Evolutionary conservation across 169 alveolate species (phyloP).

Genomic region (Blepharisma undulans): DNA sequence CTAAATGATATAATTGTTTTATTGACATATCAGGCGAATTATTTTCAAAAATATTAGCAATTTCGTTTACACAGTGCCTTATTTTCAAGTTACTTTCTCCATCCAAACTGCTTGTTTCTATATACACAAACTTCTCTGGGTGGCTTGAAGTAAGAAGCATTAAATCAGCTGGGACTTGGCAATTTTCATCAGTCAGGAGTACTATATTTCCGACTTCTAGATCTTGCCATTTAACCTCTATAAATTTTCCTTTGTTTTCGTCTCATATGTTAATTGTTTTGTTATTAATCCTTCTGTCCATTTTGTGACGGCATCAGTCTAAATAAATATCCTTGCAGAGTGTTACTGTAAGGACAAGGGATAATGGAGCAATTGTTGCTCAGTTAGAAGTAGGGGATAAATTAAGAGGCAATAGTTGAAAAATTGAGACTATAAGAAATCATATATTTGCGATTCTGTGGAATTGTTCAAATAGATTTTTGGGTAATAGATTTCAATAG

Average conservation of each 20-base stretch:
- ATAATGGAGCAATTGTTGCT: conserved; percentile 59
- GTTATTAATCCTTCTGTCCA: conserved; percentile 67
- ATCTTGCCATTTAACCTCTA: conserved; percentile 74
- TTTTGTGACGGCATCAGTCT: conserved; percentile 63
- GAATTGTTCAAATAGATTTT: conserved; percentile 73
- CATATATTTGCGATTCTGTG: conserved; percentile 73
- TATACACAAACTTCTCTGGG: conserved; percentile 67
- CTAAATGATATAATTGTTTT: not conserved
- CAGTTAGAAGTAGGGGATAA: conserved; percentile 52
- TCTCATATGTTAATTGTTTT: conserved; percentile 51
- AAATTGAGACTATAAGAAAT: conserved; percentile 67
- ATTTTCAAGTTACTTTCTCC: conserved; percentile 86
- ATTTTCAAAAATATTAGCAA: not conserved
- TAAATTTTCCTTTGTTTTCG: conserved; percentile 35
- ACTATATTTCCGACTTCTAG: conserved; percentile 93
- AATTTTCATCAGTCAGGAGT: conserved; percentile 75
- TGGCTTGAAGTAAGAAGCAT: conserved; percentile 62
- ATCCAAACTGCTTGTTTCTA: conserved; percentile 81
- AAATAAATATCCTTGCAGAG: conserved; percentile 75
- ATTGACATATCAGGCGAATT: not conserved
- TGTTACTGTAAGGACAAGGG: conserved; percentile 70
- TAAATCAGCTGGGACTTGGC: conserved; percentile 74
- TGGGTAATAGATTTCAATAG: conserved; percentile 70
- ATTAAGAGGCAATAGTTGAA: conserved; percentile 55
- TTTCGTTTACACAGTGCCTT: not conserved